Evolutionary conservation across 805 yeast genomes (phyloP).

Genomic region (Komagataella phaffii): DNA sequence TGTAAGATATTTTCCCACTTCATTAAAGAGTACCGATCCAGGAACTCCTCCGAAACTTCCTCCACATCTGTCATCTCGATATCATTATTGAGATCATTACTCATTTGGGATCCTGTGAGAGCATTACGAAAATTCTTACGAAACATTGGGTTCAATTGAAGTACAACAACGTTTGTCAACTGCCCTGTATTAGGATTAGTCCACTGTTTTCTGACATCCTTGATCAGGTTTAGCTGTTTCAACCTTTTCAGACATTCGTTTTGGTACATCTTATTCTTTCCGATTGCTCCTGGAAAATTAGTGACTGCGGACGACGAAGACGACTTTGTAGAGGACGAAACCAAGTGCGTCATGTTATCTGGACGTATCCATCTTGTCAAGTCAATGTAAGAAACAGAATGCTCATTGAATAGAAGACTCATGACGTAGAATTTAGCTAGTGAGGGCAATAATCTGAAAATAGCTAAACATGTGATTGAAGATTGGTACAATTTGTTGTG

Average conservation of each 20-base stretch:
- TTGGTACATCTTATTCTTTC: slow-evolving; percentile 28
- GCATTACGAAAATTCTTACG: slow-evolving; percentile 68
- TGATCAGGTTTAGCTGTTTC: slow-evolving; percentile 61
- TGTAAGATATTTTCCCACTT: slow-evolving; percentile 95
- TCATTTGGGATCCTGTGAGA: slow-evolving; percentile 55
- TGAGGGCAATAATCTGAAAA: slow-evolving; percentile 80
- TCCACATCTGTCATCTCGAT: slow-evolving; percentile 21
- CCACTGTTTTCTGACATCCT: slow-evolving; percentile 28
- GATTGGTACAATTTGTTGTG: slow-evolving; percentile 70
- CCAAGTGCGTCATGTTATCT: slow-evolving; percentile 4
- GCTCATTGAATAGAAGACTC: slow-evolving; percentile 75
- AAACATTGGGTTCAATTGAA: slow-evolving; percentile 59
- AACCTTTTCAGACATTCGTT: slow-evolving; percentile 72
- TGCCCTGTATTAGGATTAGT: slow-evolving; percentile 21
- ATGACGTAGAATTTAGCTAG: slow-evolving; percentile 80
- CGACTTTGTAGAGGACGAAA: slow-evolving; percentile 14
- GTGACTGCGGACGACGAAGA: slow-evolving; percentile 3
- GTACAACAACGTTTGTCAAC: slow-evolving; percentile 16
- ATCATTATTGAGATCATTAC: slow-evolving; percentile 60
- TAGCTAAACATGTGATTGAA: slow-evolving; percentile 91
- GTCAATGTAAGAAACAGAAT: slow-evolving; percentile 51
- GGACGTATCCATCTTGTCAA: slow-evolving; percentile 63
- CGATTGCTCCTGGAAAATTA: slow-evolving; percentile 11
- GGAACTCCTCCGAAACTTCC: slow-evolving; percentile 45
- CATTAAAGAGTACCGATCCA: slow-evolving; percentile 68